Evolutionary conservation across 805 yeast genomes (phyloP), one percentile per base, ranked within the genome.

Genomic region (Starmerella asiatica): DNA sequence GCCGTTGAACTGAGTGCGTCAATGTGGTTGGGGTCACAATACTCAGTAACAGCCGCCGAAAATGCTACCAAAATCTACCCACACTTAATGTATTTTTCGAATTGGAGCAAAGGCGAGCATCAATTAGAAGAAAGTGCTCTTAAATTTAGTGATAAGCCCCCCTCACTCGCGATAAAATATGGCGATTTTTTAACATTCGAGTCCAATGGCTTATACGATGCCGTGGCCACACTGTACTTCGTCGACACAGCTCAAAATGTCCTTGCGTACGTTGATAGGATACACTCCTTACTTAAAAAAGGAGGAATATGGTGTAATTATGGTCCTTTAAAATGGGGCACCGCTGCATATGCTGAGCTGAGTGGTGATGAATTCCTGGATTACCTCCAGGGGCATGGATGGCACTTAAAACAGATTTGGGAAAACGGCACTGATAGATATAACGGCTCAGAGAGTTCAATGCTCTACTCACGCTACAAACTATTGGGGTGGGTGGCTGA

Each of bases 291-390:
- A 27, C 59, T 65, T 9, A 62, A 62, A 14, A 67, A 67, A 3
- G 63, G 63, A 21, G 77, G 82, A 0, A 64, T 69, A 31, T 88
- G 97, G 97, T 73, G 88, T 46, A 88, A 91, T 55, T 67, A 76
- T 12, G 98, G 98, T 0, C 98, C 98, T 0, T 64, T 91, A 45
- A 80, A 86, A 57, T 88, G 91, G 64, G 96, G 96, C 0, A 74
- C 84, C 2, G 85, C 39, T 76, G 94, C 35, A 65, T 70, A 55
- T 73, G 77, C 23, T 3, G 94, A 86, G 56, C 61, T 84, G 23
- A 76, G 75, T 29, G 63, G 71, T 12, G 77, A 78, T n/a, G 96
- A 86, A 54, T 55, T 86, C 36, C 57, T 60, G 12, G 48, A 54
- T n/a, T 52, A 81, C 14, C 61, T 86, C 27, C 49, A 56, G 18